A percentile compares a stretch with the other conserved stretches of the same genome.
phyloP scores from a whole-genome alignment of 2,329 filamentous ascomycete genomes.

The Paecilomyces fulvus region DNA sequence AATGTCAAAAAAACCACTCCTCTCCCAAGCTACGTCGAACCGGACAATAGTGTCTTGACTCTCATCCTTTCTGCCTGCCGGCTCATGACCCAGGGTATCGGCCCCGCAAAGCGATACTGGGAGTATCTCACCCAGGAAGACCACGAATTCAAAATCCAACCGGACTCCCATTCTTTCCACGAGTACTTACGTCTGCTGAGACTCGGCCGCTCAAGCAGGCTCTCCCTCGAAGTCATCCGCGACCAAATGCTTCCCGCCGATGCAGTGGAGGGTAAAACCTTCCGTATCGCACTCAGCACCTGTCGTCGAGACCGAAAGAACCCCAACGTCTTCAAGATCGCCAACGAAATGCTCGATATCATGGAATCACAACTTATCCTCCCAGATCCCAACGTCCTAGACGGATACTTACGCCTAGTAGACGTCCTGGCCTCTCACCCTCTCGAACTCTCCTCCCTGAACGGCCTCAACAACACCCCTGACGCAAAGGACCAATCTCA shows the following conservation, averaged over 20 bases:
- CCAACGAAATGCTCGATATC: conserved; percentile 54
- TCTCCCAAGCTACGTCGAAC: conserved; percentile 31
- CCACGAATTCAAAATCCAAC: conserved; percentile 49
- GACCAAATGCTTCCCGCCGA: conserved; percentile 41
- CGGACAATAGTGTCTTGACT: conserved; percentile 54
- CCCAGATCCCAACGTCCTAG: conserved; percentile 21
- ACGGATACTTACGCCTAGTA: conserved; percentile 21
- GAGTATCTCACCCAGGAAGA: conserved; percentile 51
- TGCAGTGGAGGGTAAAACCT: conserved; percentile 45
- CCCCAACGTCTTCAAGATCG: conserved; percentile 56
- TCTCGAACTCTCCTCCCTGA: conserved; percentile 19
- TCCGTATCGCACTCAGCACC: conserved; percentile 63
- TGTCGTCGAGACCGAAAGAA: conserved; percentile 74
- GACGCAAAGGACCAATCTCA: conserved; percentile 9
- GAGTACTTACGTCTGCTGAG: conserved; percentile 60
- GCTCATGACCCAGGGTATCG: conserved; percentile 50
- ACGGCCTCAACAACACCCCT: conserved; percentile 15
- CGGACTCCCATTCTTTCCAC: conserved; percentile 64
- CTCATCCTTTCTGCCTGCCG: conserved; percentile 57
- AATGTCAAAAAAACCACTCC: conserved; percentile 1
- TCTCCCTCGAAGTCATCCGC: conserved; percentile 52
- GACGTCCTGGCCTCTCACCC: conserved; percentile 17
- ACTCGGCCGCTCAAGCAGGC: conserved; percentile 55
- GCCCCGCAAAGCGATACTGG: conserved; percentile 70
- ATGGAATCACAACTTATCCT: conserved; percentile 42